Evolutionary conservation across 2,329 filamentous ascomycete genomes (phyloP), one percentile per base, ranked within the genome.

Genomic region (Aspergillus thermomutatus): DNA sequence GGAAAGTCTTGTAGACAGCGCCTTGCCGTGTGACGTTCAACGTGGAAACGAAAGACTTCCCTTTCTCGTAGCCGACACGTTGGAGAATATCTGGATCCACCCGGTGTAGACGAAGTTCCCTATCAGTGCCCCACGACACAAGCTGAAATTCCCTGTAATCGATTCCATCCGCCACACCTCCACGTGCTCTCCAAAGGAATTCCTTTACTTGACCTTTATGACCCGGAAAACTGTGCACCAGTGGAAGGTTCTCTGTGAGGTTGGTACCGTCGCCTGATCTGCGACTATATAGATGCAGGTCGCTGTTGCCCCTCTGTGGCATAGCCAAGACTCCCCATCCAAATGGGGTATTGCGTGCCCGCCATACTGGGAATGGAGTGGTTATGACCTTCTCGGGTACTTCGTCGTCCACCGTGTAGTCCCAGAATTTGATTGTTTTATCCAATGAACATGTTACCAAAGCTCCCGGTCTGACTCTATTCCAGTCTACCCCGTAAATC

Each of bases 401-500:
- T 59, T 90, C 82, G 3, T 81, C 80, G 4, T 85, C 80, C 19
- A 83, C 79, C 1, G 79, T 81, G 65, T 92, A 91, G 71, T 96
- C 89, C 92, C 92, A 97, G 62, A 96, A 89, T 70, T 95, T 96
- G 75, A 97, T 93, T 43, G 88, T 95, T 70, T 88, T 91, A 70
- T 97, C 92, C 50, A 97, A 79, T 1, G 92, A 96, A 73, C 92
- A 97, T 2, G 92, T 97, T 5, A 91, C 86, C 51, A 97, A 80
- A 37, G 86, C 87, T 9, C 85, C 87, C 1, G 85, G 76, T 49
- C 87, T 82, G 11, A 88, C 88, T 52, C 93, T 85, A 69, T 95
- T 95, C 93, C 93, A 97, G 74, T 97, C 93, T 34, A 97, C 81
- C 27, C 93, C 93, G 70, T 97, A 97, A 58, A 97, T 96, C 74